Evolutionary conservation across 2,329 filamentous ascomycete species (phyloP).

Genomic region (Saccharata proteae): DNA sequence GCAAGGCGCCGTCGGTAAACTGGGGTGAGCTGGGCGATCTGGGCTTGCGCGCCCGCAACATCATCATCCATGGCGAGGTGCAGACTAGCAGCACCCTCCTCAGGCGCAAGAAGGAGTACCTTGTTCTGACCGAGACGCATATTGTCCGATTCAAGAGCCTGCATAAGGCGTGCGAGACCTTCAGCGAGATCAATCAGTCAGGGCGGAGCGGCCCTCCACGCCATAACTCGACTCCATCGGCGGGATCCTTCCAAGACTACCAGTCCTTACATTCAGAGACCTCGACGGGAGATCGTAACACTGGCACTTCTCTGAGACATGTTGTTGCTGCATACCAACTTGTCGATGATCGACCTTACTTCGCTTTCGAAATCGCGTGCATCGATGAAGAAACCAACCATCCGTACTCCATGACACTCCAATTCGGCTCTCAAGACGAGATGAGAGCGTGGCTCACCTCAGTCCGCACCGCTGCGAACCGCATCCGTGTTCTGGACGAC

Average conservation of each 20-base stretch:
- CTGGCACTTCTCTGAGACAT: slow-evolving; percentile 50
- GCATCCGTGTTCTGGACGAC: slow-evolving; percentile 39
- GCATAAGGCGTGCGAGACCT: slow-evolving; percentile 51
- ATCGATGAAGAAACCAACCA: slow-evolving; percentile 53
- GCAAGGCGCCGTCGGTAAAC: slow-evolving; percentile 36
- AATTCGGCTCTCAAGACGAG: slow-evolving; percentile 52
- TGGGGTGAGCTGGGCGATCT: slow-evolving; percentile 31
- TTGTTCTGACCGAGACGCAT: slow-evolving; percentile 58
- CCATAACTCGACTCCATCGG: slow-evolving; percentile 47
- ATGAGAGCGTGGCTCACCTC: slow-evolving; percentile 52
- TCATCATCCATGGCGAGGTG: slow-evolving; percentile 57
- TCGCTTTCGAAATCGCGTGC: slow-evolving; percentile 55
- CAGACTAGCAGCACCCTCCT: slow-evolving; percentile 60
- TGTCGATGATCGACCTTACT: slow-evolving; percentile 55
- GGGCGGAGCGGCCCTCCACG: too few species aligned
- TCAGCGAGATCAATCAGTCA: slow-evolving; percentile 30
- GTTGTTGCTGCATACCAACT: slow-evolving; percentile 56
- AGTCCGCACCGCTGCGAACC: slow-evolving; percentile 48
- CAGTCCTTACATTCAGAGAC: slow-evolving; percentile 39
- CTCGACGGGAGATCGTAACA: slow-evolving; percentile 42
- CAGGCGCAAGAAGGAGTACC: slow-evolving; percentile 59
- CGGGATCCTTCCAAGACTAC: slow-evolving; percentile 49
- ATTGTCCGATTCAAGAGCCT: slow-evolving; percentile 58
- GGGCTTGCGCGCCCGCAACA: slow-evolving; percentile 22
- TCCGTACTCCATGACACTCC: slow-evolving; percentile 50